Evolutionary conservation across 2,329 filamentous ascomycete genomes (phyloP).

Genomic region (Cercospora zeae-maydis): DNA sequence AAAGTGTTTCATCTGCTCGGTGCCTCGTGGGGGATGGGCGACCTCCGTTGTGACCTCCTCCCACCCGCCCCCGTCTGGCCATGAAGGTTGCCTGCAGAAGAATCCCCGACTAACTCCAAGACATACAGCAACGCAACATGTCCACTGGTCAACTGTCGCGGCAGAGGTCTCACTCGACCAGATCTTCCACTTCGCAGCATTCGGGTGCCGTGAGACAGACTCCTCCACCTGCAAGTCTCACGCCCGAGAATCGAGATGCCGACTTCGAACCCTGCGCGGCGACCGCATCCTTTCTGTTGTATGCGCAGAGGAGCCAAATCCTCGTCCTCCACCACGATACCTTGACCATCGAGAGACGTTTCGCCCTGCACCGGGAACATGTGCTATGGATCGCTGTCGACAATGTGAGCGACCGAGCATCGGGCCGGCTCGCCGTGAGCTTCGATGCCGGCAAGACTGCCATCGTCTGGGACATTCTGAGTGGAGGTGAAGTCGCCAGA

Average conservation of each 20-base stretch:
- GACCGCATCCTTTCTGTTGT: conserved; percentile 86
- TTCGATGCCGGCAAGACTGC: conserved; percentile 88
- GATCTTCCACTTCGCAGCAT: conserved; percentile 12
- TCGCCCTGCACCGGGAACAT: conserved; percentile 77
- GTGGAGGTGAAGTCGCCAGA: conserved; percentile 83
- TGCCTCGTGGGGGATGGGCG: conserved; percentile 24
- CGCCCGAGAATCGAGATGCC: conserved; percentile 46
- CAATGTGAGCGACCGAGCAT: conserved; percentile 81
- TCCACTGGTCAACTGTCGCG: conserved; percentile 42
- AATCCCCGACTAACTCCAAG: conserved; percentile 25
- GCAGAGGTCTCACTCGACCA: conserved; percentile 38
- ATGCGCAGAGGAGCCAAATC: conserved; percentile 75
- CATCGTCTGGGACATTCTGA: conserved; percentile 95
- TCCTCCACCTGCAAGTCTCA: conserved; percentile 44
- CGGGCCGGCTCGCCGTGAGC: conserved; percentile 82
- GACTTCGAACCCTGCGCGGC: conserved; percentile 84
- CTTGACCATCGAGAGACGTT: conserved; percentile 79
- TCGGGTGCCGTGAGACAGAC: conserved; percentile 21
- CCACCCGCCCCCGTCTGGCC: conserved; percentile 17
- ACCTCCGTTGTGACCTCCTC: conserved; percentile 24
- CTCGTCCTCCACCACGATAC: conserved; percentile 91
- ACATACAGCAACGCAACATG: conserved; percentile 37
- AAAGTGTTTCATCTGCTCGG: conserved; percentile 27
- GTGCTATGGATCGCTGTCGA: conserved; percentile 83
- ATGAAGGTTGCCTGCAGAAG: conserved; percentile 20